Evolutionary conservation across 73 alveolate species (phyloP), one percentile per base, ranked within the genome.

Genomic region (Paramecium octaurelia): DNA sequence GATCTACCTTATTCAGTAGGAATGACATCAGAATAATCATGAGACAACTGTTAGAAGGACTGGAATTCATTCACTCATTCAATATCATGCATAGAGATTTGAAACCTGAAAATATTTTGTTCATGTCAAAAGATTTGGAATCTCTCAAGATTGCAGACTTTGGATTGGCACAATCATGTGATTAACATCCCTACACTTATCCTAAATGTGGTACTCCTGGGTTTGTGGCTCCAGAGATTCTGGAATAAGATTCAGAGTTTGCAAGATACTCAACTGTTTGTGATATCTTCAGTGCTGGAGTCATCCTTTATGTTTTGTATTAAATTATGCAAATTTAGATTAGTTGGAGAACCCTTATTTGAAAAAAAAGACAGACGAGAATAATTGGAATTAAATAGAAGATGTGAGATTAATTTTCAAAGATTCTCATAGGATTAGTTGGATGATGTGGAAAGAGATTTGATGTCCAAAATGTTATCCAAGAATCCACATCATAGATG

Each of bases 31-130:
- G 73, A 27, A 40, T 80, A 77, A 85, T 97, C 2, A 75, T 97
- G 92, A 69, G 92, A 16, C 95, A 97, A 85, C 60, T 97, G 4
- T 85, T 97, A 48, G 94, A 86, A 57, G 99, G 99, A 24, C 36
- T 97, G 34, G 94, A 92, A 48, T 97, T 59, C 87, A 86, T 96
- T 23, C 99, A 97, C 91, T 86, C 92, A 14, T 93, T 87, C 69
- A 86, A 80, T 50, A 88, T 97, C 1, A 96, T 97, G 96, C 99
- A 97, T 86, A 91, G 99, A 96, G 99, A 97, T 88, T 86, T 97
- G 57, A 97, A 95, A 77, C 97, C 99, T 10, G 98, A 97, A 35
- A 97, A 97, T 90, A 75, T 97, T 57, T 83, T 96, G 73, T 60
- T 97, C 43, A 50, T 93, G 44, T 50, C 86, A 34, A 88, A 94